Evolutionary conservation across 192 early-diverging fungal species (phyloP), one percentile per base, ranked within the genome.

Genomic region (Mortierella alpina): DNA sequence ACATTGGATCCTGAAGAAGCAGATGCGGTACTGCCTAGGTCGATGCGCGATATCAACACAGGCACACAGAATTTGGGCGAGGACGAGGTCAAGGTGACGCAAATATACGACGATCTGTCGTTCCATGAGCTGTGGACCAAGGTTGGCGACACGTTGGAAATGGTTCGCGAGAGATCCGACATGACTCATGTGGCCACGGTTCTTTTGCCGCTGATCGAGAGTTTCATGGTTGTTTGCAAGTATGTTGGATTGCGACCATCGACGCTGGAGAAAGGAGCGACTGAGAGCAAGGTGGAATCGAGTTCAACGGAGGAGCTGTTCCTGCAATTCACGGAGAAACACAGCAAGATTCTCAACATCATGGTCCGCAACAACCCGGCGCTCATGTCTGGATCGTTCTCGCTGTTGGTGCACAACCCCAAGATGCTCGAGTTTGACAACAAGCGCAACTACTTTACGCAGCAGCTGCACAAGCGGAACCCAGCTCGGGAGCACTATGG

Each of bases 371-470:
- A 96, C 86, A 99, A 96, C 75, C 96, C 98, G 5, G 91, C 93
- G 0, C 72, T 99, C 48, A 95, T 99, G 93, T 96, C 93, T 75
- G 97, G 97, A 5, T 98, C 98, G 9, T 99, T 99, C 82, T 94
- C 96, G 22, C 83, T 99, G 51, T 84, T 99, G 57, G 95, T 99
- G n/a, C 94, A 94, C 66, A 98, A 98, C 74, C 96, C 97, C 57
- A 98, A 97, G 74, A 95, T 98, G 70, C 86, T 99, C 51, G 97
- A 99, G 71, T 99, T 99, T 85, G 98, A 99, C 87, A 99, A 98
- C 88, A 99, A 99, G 86, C 90, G 97, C 22, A 96, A 96, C 70
- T 99, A 97, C 87, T 99, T 99, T 81, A 92, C 89, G 65, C 96
- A 96, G 80, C 95, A 97, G 64, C 86, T 99, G 58, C 96, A 97